A percentile compares a stretch with the other conserved stretches of the same genome.
These are phyloP conservation scores for Paraphoma sp. DNA, from an alignment of 2,329 filamentous ascomycete species.

Conservation along the genomic window DNA sequence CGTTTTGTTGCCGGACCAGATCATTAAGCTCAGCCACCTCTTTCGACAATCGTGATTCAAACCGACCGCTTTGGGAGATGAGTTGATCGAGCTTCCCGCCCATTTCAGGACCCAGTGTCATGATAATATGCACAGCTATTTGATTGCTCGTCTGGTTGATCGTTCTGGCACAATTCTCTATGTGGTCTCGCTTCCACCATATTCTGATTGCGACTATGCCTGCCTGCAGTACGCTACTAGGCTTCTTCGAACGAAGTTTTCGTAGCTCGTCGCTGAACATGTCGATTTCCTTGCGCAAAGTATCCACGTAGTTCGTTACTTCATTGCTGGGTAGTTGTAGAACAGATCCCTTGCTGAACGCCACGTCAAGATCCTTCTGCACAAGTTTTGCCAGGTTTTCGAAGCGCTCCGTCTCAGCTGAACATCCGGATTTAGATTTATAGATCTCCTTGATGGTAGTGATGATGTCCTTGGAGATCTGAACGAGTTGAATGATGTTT, in stretches of 20 bases:
- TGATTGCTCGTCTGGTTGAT: constrained; percentile 11
- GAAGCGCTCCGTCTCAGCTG: background rate
- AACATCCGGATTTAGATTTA: constrained; percentile 3
- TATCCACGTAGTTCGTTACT: background rate
- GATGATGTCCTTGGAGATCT: constrained; percentile 2
- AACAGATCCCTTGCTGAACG: background rate
- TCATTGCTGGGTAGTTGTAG: background rate
- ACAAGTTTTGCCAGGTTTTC: background rate
- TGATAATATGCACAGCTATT: constrained; percentile 5
- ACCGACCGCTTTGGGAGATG: background rate
- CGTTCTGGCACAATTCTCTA: constrained; percentile 11
- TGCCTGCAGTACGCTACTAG: background rate
- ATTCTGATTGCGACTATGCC: background rate
- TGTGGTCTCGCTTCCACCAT: constrained; percentile 5
- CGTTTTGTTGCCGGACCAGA: background rate
- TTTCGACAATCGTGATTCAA: background rate
- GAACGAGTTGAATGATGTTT: constrained; percentile 12
- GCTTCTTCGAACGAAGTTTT: background rate
- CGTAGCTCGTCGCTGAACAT: background rate
- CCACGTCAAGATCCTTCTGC: background rate
- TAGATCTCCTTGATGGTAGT: constrained; percentile 5
- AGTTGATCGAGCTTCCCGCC: constrained; percentile 1
- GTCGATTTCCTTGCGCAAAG: background rate
- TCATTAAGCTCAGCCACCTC: constrained; percentile 3
- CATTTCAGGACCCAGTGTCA: background rate